Evolutionary conservation across 2,329 filamentous ascomycete genomes (phyloP), one percentile per base, ranked within the genome.

Genomic region (Apiospora rasikravindrae): DNA sequence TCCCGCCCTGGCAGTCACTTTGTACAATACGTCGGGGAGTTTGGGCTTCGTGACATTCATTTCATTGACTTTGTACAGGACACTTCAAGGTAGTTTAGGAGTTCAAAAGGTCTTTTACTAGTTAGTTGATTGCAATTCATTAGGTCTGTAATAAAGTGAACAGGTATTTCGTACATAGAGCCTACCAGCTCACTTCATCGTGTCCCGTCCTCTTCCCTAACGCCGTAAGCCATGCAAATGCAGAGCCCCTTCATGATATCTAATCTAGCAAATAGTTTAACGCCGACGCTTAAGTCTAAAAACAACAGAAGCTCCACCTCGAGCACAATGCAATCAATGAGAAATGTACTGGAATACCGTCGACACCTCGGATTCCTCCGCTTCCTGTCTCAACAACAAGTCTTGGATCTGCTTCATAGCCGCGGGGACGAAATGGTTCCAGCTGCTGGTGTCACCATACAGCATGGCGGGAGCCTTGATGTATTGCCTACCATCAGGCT

Each of bases 261-360:
- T 64, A 64, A 64, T 64, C 57, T 40, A 64, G 57, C 57, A 64
- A 37, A 40, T 40, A 19, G 57, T 64, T 64, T 64, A 64, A 64
- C 57, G 57, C 57, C 57, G 8, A 64, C 57, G 57, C 57, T 64
- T 6, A 40, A 40, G 57, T 64, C 33, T 64, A 40, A 64, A 61
- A 64, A 64, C 57, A 24, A 10, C 22, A 24, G 33, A 24, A 40
- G 33, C 57, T 64, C 33, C 16, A 1, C 19, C 29, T 24, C 57
- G 8, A n/a, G 14, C 57, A 64, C 5, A 40, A 16, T 19, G 19
- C 3, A 8, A 64, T 64, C 33, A 90, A 77, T 98, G 96, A 76
- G 95, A 98, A 79, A 99, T 98, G 83, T 98, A 99, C 87, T 99
- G 96, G 81, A 99, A 99, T 45, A 98, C 95, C 14, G 96, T 94